Base-by-base conservation (phyloP, 108 stramenopile genomes). In the Cyclotella distinguenda region DNA sequence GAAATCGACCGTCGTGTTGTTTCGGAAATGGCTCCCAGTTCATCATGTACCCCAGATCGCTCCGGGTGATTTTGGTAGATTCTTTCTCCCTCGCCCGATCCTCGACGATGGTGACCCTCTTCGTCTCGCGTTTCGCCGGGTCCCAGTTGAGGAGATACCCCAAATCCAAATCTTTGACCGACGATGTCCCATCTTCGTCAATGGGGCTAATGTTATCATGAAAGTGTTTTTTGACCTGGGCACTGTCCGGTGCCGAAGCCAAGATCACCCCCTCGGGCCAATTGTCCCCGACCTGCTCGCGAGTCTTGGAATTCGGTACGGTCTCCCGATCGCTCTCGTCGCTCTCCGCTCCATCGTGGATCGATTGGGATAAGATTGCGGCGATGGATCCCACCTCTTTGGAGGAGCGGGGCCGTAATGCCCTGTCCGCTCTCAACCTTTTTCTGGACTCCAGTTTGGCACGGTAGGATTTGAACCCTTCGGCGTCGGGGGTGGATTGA, bases 11-110 rank as follows among this genome's bases (percentile, higher is more conserved):
- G 11, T 54, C 45, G 26, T 55, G 68, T 45, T 35, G 45, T 42
- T 74, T 78, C 7, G 66, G 60, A 61, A 59, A 58, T 2, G 93
- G 93, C 60, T 90, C 83, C 93, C 93, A 94, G 35, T 79, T 85
- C 84, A 86, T 76, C 86, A 94, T 94, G 82, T 94, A 94, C 38
- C 78, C 83, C 52, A 94, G 70, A 72, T 94, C 89, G 58, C 83
- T 66, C 57, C 88, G 83, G 31, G 89, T 84, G 23, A 83, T 70
- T 56, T 84, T 83, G 13, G 78, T 55, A 25, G 49, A 38, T 21
- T 12, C 28, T 47, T 49, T 28, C 22, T 48, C 58, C 42, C 22
- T 49, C 55, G 5, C 22, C 11, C 48, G 35, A 39, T 64, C 61
- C 39, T 46, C 78, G 5, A 27, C 26, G 35, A 39, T 66, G 32